Percentiles rank a stretch among this genome's conserved stretches.
Evolutionary conservation across 768 basidiomycete genomes (phyloP).

Genomic region (Ramaria sp.): DNA sequence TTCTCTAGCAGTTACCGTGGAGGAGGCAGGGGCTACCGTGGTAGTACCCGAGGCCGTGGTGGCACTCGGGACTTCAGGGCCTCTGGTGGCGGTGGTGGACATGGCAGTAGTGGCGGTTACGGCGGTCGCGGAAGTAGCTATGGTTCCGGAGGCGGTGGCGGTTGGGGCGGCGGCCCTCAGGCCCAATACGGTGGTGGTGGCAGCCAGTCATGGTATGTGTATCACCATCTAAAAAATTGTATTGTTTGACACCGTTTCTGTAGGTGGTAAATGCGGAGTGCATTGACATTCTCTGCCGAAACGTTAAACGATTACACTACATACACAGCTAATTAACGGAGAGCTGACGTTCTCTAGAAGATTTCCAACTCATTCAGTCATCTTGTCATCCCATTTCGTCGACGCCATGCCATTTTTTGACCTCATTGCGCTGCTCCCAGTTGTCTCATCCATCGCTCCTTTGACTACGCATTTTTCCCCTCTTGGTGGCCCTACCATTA

Average conservation of each 20-base stretch:
- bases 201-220: conserved; percentile 8
- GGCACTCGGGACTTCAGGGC: conserved; percentile 31
- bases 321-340: background rate
- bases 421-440: conserved; percentile 7
- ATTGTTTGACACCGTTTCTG: background rate
- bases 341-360: background rate
- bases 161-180: conserved; percentile 4
- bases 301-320: background rate
- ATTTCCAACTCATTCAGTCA: background rate
- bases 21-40: conserved; percentile 39
- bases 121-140: conserved; percentile 21
- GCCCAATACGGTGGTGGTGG: conserved; percentile 19
- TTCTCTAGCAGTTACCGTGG: conserved; percentile 45
- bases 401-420: background rate
- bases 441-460: conserved; percentile 6
- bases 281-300: background rate
- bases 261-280: conserved; percentile 37
- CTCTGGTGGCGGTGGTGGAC: conserved; percentile 21
- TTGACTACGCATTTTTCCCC: conserved; percentile 8
- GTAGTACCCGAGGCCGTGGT: conserved; percentile 43
- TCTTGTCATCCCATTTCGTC: background rate
- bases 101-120: conserved; percentile 24
- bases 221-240: background rate
- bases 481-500: conserved; percentile 6
- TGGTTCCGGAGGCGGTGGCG: conserved; percentile 23